Conservation (phyloP, 306 rosid species). For the Vigna unguiculata region DNA sequence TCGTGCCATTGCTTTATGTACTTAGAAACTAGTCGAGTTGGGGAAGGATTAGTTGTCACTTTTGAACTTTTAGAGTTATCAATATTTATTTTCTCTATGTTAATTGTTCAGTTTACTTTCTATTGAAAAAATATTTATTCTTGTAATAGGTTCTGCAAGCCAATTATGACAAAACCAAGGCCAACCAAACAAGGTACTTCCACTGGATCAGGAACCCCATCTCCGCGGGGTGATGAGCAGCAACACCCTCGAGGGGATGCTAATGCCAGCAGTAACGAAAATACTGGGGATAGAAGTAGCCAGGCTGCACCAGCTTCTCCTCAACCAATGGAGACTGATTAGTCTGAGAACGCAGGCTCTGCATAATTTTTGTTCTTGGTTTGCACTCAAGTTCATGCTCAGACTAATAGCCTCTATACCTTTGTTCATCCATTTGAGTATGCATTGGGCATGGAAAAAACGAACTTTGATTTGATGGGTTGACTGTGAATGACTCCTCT, state of each 20-base stretch:
- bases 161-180: constrained; percentile 84
- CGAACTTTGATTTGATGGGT: constrained; percentile 33
- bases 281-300: constrained; percentile 44
- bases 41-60: background rate
- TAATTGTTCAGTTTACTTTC: constrained; percentile 11
- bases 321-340: constrained; percentile 87
- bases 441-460: constrained; percentile 1
- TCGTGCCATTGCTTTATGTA: background rate
- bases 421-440: constrained; percentile 29
- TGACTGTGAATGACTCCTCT: constrained; percentile 22
- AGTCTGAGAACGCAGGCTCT: constrained; percentile 61
- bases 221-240: constrained; percentile 57
- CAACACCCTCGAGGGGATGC: constrained; percentile 40
- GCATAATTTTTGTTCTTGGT: constrained; percentile 53
- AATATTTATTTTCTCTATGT: background rate
- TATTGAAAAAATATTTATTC: background rate
- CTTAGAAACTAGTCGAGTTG: background rate
- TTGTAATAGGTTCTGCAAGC: constrained; percentile 72
- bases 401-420: constrained; percentile 31
- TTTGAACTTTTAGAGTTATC: background rate
- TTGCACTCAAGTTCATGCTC: constrained; percentile 35
- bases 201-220: constrained; percentile 59
- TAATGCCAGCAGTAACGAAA: constrained; percentile 38
- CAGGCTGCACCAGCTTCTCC: constrained; percentile 60
- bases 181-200: constrained; percentile 76